Evolutionary conservation across 2,329 filamentous ascomycete species (phyloP).

Genomic region (Paecilomyces sp.): DNA sequence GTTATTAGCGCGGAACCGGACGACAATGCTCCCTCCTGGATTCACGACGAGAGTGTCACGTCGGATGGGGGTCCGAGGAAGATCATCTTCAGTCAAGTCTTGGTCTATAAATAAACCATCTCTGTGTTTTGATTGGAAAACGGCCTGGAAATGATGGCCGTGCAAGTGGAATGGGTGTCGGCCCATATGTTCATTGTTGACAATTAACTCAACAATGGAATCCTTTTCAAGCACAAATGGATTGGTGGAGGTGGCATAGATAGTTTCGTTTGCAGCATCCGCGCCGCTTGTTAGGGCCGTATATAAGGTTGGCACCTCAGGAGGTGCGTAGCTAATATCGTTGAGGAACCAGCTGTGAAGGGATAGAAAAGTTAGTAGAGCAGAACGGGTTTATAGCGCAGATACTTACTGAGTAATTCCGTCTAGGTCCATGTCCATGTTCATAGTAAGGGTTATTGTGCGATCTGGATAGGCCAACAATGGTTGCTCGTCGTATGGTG

Average conservation of each 20-base stretch:
- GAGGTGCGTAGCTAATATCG: not conserved
- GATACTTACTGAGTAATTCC: not conserved
- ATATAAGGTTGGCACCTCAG: not conserved
- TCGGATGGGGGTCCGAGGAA: constrained; percentile 38
- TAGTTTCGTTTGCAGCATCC: not conserved
- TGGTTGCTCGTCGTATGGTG: not conserved
- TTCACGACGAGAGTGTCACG: constrained; percentile 46
- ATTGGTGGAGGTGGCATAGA: not conserved
- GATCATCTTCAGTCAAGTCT: constrained; percentile 11
- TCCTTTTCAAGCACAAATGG: constrained; percentile 39
- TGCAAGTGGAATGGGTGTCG: constrained; percentile 71
- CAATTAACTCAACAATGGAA: constrained; percentile 32
- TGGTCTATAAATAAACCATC: not conserved
- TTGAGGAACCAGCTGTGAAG: not conserved
- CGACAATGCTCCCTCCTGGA: constrained; percentile 44
- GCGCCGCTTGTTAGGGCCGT: not conserved
- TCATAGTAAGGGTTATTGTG: not conserved
- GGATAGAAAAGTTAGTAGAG: not conserved
- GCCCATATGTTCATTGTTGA: constrained; percentile 39
- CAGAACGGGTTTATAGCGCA: not conserved
- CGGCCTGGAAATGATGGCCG: constrained; percentile 64
- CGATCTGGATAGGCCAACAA: not conserved
- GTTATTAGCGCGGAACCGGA: constrained; percentile 47
- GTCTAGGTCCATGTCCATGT: not conserved
- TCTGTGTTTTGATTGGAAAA: constrained; percentile 20